phyloP scores from a whole-genome alignment of 805 yeast species.

The Lipomyces sp. region DNA sequence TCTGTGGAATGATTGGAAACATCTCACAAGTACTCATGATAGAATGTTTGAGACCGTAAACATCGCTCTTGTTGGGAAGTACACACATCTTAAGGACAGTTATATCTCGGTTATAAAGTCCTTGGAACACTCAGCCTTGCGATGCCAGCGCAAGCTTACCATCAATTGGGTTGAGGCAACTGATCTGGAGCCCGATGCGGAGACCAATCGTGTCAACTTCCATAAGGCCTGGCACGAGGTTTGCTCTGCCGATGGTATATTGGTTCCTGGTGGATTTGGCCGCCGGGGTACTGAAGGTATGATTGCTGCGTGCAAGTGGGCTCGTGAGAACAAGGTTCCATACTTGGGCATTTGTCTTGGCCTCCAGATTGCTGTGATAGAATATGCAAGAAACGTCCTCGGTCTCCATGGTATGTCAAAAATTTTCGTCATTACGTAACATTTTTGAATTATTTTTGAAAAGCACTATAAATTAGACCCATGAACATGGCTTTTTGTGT shows the following conservation, averaged over 20 bases:
- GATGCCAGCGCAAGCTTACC: conserved; percentile 78
- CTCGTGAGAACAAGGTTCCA: conserved; percentile 94
- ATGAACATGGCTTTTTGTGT: conserved; percentile 9
- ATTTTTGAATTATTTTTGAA: background rate
- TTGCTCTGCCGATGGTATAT: conserved; percentile 92
- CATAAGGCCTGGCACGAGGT: conserved; percentile 95
- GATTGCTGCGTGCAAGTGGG: conserved; percentile 96
- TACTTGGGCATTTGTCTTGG: conserved; percentile 97
- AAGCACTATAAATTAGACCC: conserved; percentile 35
- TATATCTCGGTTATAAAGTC: conserved; percentile 94
- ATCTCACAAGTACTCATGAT: conserved; percentile 76
- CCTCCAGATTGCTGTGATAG: conserved; percentile 95
- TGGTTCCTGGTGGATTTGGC: conserved; percentile 99
- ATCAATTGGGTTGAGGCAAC: conserved; percentile 96
- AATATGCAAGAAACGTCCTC: conserved; percentile 80
- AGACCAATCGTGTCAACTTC: conserved; percentile 71
- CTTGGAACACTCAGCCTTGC: conserved; percentile 93
- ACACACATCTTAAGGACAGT: conserved; percentile 92
- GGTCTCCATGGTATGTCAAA: conserved; percentile 67
- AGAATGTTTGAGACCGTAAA: conserved; percentile 82
- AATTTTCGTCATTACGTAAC: background rate
- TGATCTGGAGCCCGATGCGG: conserved; percentile 72
- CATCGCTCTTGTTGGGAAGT: conserved; percentile 96
- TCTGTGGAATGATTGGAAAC: conserved; percentile 77
- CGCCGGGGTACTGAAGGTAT: conserved; percentile 97